phyloP scores from a whole-genome alignment of 331 rosid species.

The Quercus lobata region DNA sequence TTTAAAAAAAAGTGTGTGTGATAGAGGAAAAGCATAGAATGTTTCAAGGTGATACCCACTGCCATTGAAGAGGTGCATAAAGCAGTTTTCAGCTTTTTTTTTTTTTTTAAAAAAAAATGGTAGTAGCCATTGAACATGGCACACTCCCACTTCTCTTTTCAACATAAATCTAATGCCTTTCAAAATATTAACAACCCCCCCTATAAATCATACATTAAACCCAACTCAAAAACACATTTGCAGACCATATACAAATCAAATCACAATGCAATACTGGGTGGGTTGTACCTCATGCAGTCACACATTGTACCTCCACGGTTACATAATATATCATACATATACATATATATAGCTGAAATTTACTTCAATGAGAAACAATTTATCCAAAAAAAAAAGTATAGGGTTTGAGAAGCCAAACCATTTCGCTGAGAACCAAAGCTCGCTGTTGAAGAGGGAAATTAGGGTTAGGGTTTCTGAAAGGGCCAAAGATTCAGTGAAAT shows the following conservation, averaged over 20 bases:
- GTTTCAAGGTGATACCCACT: too few species aligned
- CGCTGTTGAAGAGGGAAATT: neutral
- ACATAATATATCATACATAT: neutral
- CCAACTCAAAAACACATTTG: neutral
- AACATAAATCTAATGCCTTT: neutral
- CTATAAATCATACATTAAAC: neutral
- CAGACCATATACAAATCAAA: neutral
- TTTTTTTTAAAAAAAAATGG: neutral
- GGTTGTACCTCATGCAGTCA: neutral
- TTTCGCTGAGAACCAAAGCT: neutral
- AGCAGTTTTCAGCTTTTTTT: neutral
- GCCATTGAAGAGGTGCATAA: neutral
- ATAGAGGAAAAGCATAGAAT: too few species aligned
- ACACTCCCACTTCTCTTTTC: neutral
- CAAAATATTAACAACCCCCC: neutral
- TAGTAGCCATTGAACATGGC: neutral
- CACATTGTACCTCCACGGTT: neutral
- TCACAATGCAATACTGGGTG: neutral
- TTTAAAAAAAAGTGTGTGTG: too few species aligned
- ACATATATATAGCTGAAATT: neutral
- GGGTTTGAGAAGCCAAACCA: conserved; percentile 5
- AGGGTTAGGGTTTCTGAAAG: neutral
- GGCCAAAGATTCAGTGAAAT: neutral
- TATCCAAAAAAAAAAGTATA: neutral
- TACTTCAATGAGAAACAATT: too few species aligned